Percentiles rank a stretch among this genome's conserved stretches.
These are phyloP conservation scores for Hypomontagnella submonticulosa DNA, from an alignment of 495 filamentous ascomycete species.

Conservation along the genomic window DNA sequence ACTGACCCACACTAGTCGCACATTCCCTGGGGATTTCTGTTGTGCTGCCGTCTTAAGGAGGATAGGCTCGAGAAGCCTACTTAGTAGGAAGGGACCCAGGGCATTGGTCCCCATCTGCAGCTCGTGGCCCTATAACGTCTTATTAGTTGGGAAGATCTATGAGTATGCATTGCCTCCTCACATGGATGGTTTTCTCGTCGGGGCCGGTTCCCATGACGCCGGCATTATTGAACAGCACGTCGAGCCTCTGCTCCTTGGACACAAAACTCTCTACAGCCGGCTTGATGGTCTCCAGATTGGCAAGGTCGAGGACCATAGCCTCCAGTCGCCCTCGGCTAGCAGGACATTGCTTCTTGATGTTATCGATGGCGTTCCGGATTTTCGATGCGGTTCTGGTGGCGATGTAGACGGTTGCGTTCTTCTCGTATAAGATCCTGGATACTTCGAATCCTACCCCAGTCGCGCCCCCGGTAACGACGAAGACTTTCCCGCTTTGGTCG, in stretches of 20 bases:
- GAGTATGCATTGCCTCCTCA: neutral
- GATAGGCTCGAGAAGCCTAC: constrained; percentile 57
- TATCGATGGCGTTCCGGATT: constrained; percentile 33
- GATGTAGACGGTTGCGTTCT: constrained; percentile 62
- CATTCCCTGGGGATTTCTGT: constrained; percentile 41
- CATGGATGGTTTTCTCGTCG: constrained; percentile 39
- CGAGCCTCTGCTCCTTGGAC: constrained; percentile 35
- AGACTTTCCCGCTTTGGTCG: constrained; percentile 42
- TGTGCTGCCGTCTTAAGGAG: constrained; percentile 33
- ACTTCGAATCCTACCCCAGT: constrained; percentile 59
- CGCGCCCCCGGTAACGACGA: constrained; percentile 61
- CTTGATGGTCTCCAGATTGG: constrained; percentile 45
- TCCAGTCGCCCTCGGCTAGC: constrained; percentile 28
- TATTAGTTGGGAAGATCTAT: neutral
- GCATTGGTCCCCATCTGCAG: constrained; percentile 56
- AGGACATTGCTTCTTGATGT: constrained; percentile 31
- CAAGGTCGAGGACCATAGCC: constrained; percentile 40
- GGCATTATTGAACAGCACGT: constrained; percentile 51
- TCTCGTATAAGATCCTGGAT: constrained; percentile 53
- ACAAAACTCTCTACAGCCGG: constrained; percentile 39
- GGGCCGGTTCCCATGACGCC: constrained; percentile 53
- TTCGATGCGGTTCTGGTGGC: constrained; percentile 53
- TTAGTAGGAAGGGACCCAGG: constrained; percentile 55
- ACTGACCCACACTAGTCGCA: constrained; percentile 60
- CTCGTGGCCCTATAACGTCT: constrained; percentile 47